A percentile compares a stretch with the other conserved stretches of the same genome.
Conservation (phyloP, 768 basidiomycete genomes). For the Phanerochaete carnosa region DNA sequence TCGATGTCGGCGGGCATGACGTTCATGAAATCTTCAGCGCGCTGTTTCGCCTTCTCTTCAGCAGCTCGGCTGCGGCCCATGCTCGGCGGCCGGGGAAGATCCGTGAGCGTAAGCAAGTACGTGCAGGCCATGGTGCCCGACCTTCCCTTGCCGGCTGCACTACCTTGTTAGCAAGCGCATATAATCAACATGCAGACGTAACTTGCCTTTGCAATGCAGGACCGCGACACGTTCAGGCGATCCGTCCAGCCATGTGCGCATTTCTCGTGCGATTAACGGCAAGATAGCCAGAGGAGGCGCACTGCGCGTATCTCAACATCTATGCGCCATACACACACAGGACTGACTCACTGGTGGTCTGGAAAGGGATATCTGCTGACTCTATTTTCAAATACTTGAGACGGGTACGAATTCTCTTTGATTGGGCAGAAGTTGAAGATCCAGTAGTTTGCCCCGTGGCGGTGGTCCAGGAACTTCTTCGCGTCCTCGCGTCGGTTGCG, state of each 20-base stretch:
- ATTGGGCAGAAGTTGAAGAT: slow-evolving; percentile 88
- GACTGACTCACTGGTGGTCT: slow-evolving; percentile 75
- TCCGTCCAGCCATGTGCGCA: slow-evolving; percentile 66
- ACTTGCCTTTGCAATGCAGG: slow-evolving; percentile 80
- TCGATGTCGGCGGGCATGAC: slow-evolving; percentile 42
- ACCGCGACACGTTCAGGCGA: slow-evolving; percentile 70
- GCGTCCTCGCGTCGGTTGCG: slow-evolving; percentile 77
- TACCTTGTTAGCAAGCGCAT: slow-evolving; percentile 1
- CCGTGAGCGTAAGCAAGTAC: slow-evolving; percentile 65
- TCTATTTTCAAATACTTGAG: slow-evolving; percentile 63
- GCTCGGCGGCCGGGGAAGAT: slow-evolving; percentile 43
- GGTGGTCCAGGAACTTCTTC: slow-evolving; percentile 66
- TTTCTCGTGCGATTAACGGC: slow-evolving; percentile 70
- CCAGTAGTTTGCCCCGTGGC: slow-evolving; percentile 78
- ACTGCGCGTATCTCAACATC: slow-evolving; percentile 29
- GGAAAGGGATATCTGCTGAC: slow-evolving; percentile 88
- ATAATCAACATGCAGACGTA: neutral
- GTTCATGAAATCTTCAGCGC: slow-evolving; percentile 48
- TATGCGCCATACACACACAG: neutral
- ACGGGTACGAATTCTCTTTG: slow-evolving; percentile 76
- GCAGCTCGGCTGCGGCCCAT: slow-evolving; percentile 43
- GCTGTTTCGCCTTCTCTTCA: slow-evolving; percentile 45
- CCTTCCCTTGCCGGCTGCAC: slow-evolving; percentile 72
- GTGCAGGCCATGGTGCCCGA: slow-evolving; percentile 86
- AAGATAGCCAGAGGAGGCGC: slow-evolving; percentile 77